These are phyloP conservation scores for Crithidia bombi DNA, from an alignment of 208 protist species.

Conservation along the genomic window DNA sequence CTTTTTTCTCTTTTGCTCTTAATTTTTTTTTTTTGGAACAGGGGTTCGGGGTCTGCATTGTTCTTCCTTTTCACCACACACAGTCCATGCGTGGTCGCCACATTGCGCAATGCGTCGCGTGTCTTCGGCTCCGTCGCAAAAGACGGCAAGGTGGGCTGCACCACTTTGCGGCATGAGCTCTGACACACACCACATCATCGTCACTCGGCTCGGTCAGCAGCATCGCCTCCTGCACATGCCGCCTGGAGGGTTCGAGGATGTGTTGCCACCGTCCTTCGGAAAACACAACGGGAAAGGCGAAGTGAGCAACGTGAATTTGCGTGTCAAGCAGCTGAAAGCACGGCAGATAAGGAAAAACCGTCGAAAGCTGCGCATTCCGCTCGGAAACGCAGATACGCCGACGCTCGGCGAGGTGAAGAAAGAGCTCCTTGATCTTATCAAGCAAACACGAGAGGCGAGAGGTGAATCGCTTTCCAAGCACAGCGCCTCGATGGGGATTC, in stretches of 20 bases:
- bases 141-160: background rate
- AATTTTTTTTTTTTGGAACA: too few species aligned
- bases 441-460: slow-evolving; percentile 22
- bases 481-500: background rate
- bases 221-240: slow-evolving; percentile 45
- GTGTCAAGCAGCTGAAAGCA: slow-evolving; percentile 20
- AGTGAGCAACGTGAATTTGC: slow-evolving; percentile 62
- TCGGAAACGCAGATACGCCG: background rate
- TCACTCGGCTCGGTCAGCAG: background rate
- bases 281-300: slow-evolving; percentile 46
- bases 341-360: slow-evolving; percentile 9
- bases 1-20: too few species aligned
- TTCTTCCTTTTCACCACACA: background rate
- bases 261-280: slow-evolving; percentile 58
- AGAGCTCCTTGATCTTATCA: slow-evolving; percentile 24
- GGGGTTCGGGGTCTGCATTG: too few species aligned
- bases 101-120: slow-evolving; percentile 8
- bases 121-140: background rate
- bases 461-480: slow-evolving; percentile 17
- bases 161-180: background rate
- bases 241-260: slow-evolving; percentile 60
- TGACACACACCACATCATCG: background rate
- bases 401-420: slow-evolving; percentile 24
- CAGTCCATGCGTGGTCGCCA: background rate
- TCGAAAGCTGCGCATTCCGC: slow-evolving; percentile 22